phyloP scores from a whole-genome alignment of 2,329 filamentous ascomycete genomes.

The Zymoseptoria passerinii region DNA sequence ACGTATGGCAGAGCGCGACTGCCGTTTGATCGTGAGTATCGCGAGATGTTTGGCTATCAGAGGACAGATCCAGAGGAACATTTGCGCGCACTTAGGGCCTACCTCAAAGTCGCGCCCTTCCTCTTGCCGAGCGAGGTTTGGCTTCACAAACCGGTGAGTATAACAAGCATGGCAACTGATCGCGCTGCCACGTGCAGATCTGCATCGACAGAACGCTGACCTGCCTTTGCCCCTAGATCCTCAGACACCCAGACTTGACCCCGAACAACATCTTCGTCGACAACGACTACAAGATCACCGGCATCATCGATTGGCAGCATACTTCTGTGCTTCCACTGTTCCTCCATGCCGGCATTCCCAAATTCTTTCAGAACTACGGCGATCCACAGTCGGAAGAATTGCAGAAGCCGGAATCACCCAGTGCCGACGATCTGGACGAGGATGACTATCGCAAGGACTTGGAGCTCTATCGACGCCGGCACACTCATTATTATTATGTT shows the following conservation, averaged over 20 bases:
- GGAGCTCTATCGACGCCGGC: constrained; percentile 17
- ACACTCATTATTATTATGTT: constrained; percentile 21
- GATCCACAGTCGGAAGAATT: constrained; percentile 21
- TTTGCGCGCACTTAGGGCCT: constrained; percentile 24
- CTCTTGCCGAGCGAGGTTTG: constrained; percentile 10
- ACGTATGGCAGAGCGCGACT: constrained; percentile 23
- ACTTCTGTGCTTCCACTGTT: constrained; percentile 7
- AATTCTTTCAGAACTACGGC: constrained; percentile 34
- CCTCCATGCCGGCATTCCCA: constrained; percentile 21
- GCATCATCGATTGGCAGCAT: constrained; percentile 19
- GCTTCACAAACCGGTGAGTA: constrained; percentile 13
- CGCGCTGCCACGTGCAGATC: no score
- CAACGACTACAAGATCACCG: constrained; percentile 26
- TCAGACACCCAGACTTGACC: constrained; percentile 31
- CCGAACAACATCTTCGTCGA: constrained; percentile 31
- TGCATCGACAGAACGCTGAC: not conserved
- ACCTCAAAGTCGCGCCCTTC: constrained; percentile 20
- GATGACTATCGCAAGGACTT: constrained; percentile 10
- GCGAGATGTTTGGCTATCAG: constrained; percentile 24
- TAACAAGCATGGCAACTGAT: not conserved
- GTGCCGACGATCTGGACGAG: constrained; percentile 13
- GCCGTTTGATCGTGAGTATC: constrained; percentile 25
- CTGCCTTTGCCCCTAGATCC: not conserved
- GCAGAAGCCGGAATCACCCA: constrained; percentile 10
- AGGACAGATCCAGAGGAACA: constrained; percentile 17